Conservation (phyloP, 2,329 filamentous ascomycete genomes). For the Penicillium frequentans region DNA sequence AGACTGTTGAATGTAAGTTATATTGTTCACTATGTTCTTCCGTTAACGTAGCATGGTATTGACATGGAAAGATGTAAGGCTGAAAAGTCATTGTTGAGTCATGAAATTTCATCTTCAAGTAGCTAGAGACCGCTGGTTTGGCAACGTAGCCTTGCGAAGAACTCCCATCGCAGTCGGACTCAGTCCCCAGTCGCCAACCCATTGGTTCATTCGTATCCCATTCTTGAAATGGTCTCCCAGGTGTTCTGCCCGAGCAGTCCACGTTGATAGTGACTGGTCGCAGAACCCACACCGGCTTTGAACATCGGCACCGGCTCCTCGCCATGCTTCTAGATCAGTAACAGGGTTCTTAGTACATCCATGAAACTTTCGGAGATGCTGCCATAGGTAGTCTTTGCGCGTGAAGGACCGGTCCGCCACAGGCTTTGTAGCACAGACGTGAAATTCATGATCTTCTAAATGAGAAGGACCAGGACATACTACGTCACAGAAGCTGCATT, state of each 20-base stretch:
- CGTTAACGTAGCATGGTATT: no score
- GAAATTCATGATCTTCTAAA: constrained; percentile 54
- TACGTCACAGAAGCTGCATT: constrained; percentile 53
- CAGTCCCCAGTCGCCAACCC: constrained; percentile 57
- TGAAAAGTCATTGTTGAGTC: not conserved
- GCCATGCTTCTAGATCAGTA: constrained; percentile 57
- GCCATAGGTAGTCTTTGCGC: constrained; percentile 58
- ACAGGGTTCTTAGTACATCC: constrained; percentile 50
- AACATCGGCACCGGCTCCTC: constrained; percentile 52
- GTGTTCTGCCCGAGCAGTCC: constrained; percentile 55
- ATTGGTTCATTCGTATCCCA: constrained; percentile 54
- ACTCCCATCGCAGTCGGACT: constrained; percentile 31
- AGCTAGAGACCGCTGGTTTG: constrained; percentile 19
- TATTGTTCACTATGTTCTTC: no score
- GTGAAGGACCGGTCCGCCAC: constrained; percentile 55
- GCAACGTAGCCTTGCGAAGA: constrained; percentile 37
- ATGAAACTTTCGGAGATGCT: constrained; percentile 58
- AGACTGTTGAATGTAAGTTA: no score
- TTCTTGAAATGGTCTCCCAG: constrained; percentile 56
- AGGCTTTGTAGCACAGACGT: constrained; percentile 53
- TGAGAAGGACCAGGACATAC: constrained; percentile 47
- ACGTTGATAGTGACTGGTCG: constrained; percentile 46
- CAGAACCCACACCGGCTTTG: constrained; percentile 58
- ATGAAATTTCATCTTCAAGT: not conserved
- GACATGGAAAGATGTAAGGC: no score